These are phyloP conservation scores for Saccharomycopsis malanga DNA, from an alignment of 805 yeast genomes.

Conservation along the genomic window DNA sequence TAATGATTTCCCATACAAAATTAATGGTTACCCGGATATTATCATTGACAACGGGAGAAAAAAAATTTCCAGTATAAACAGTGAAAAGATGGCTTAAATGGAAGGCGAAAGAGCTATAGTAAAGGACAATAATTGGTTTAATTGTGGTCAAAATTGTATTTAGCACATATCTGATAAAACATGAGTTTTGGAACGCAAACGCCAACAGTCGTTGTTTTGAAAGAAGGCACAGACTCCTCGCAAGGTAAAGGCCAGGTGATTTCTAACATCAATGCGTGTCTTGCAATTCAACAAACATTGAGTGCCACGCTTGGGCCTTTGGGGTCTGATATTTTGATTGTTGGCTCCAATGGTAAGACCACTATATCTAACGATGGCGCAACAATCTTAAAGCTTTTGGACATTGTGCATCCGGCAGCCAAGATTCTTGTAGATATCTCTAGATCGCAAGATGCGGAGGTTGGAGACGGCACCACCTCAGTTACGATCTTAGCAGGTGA, in stretches of 20 bases:
- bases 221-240: slow-evolving; percentile 95
- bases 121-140: too few relatives aligned
- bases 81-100: too few relatives aligned
- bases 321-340: slow-evolving; percentile 92
- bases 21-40: too few relatives aligned
- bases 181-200: slow-evolving; percentile 92
- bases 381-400: slow-evolving; percentile 82
- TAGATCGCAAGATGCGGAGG: slow-evolving; percentile 95
- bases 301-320: slow-evolving; percentile 95
- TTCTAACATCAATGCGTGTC: slow-evolving; percentile 92
- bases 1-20: too few relatives aligned
- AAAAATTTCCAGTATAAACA: too few relatives aligned
- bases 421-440: slow-evolving; percentile 90
- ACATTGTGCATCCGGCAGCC: slow-evolving; percentile 98
- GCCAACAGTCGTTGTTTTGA: slow-evolving; percentile 95
- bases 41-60: too few relatives aligned
- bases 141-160: too few relatives aligned
- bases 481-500: slow-evolving; percentile 95
- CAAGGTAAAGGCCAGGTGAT: slow-evolving; percentile 96
- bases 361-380: slow-evolving; percentile 99
- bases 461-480: slow-evolving; percentile 97
- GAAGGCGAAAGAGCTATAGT: too few relatives aligned
- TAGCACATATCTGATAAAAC: too few relatives aligned
- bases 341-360: slow-evolving; percentile 73
- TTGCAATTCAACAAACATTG: slow-evolving; percentile 93